Conservation (phyloP, 2,329 filamentous ascomycete species). For the Fusarium domesticum region DNA sequence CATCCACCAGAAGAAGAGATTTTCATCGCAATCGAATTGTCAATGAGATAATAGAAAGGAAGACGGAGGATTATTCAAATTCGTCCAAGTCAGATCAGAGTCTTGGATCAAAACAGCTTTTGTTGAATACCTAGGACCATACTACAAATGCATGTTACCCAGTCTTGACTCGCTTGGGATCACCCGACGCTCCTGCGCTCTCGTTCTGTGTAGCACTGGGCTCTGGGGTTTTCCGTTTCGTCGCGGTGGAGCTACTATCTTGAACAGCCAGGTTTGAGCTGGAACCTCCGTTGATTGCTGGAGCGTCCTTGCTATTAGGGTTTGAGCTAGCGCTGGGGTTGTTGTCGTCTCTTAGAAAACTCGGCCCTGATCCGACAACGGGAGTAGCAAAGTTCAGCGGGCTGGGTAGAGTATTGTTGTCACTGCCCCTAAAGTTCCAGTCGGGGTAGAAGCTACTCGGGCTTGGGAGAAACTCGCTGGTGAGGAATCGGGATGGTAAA, state of each 20-base stretch:
- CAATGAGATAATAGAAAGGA: slow-evolving; percentile 10
- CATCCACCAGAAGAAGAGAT: slow-evolving; percentile 1
- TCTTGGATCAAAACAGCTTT: neutral
- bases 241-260: slow-evolving; percentile 20
- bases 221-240: slow-evolving; percentile 59
- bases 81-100: no score
- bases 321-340: slow-evolving; percentile 15
- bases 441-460: slow-evolving; percentile 91
- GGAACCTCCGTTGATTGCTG: slow-evolving; percentile 9
- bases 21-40: slow-evolving; percentile 5
- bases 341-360: slow-evolving; percentile 59
- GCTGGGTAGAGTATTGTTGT: slow-evolving; percentile 85
- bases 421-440: slow-evolving; percentile 72
- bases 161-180: slow-evolving; percentile 53
- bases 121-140: neutral
- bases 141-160: slow-evolving; percentile 35
- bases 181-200: slow-evolving; percentile 41
- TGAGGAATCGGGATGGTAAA: slow-evolving; percentile 85
- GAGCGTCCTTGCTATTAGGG: slow-evolving; percentile 2
- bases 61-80: neutral
- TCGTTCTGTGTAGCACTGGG: slow-evolving; percentile 41
- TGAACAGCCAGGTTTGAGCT: slow-evolving; percentile 23
- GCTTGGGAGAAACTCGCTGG: slow-evolving; percentile 81
- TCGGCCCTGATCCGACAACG: slow-evolving; percentile 58
- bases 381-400: slow-evolving; percentile 92